Evolutionary conservation across 257 asterid species (phyloP), one percentile per base, ranked within the genome.

Genomic region (Oldenlandia corymbosa): DNA sequence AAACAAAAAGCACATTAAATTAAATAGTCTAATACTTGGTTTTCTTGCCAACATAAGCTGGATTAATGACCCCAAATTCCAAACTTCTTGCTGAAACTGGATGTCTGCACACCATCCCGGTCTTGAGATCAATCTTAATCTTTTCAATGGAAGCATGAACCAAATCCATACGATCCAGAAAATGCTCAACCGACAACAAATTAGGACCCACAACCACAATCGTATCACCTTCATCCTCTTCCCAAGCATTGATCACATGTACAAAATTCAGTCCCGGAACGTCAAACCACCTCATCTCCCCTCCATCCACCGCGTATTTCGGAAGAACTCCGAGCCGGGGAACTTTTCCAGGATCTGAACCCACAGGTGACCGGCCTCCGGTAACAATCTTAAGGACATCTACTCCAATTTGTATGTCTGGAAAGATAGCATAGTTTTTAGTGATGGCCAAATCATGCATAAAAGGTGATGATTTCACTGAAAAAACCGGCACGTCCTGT

Each of bases 391-490:
- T 88, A 52, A 75, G 4, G 5, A 85, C 89, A 49, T 85, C 81
- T 88, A 89, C 81, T n/a, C 84, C 91, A 5, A 89, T 78, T 57
- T 86, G 95, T 3, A 78, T 89, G 21, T 89, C 97, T 32, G 86
- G 73, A 62, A 89, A 89, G 57, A 89, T 79, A 0, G 95, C 97
- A 65, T 81, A 85, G 8, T 61, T 87, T 17, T 85, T 67, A 0
- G 97, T 83, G 7, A 89, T 66, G 18, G 95, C 95, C 52, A 89
- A 89, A 13, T 89, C 97, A 78, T 89, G 97, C 1, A 89, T 73
- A 23, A 89, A 81, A 0, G 88, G 70, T 0, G 95, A 91, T 37
- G 82, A 62, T 1, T 80, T 83, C 89, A 89, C 80, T 12, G 97
- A 89, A 79, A 79, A 86, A 13, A 87, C 78, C 9, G 97, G 97